These are phyloP conservation scores for Podaxis carcinomalis DNA, from an alignment of 768 basidiomycete genomes.

Conservation along the genomic window DNA sequence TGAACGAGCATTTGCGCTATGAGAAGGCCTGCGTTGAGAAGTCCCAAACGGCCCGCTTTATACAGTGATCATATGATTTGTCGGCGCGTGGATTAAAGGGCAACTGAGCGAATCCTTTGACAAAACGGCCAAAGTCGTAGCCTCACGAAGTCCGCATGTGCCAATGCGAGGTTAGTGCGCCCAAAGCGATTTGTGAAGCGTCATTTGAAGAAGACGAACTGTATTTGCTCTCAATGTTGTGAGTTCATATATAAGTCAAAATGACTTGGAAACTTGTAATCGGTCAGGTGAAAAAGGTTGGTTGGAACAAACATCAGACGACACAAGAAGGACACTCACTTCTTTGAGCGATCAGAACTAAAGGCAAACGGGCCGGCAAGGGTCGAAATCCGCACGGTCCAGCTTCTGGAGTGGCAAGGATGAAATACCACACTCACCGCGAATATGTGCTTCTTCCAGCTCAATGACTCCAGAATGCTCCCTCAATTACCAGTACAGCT, in stretches of 20 bases:
- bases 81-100: neutral
- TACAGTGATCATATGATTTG: neutral
- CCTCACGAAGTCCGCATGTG: neutral
- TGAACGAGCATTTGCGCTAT: neutral
- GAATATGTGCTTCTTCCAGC: neutral
- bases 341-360: no score
- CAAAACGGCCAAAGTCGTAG: neutral
- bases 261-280: neutral
- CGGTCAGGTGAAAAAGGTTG: neutral
- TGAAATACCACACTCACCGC: neutral
- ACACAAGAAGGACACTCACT: no score
- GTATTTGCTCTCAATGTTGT: neutral
- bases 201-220: neutral
- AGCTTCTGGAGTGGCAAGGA: neutral
- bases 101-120: neutral
- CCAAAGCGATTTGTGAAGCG: neutral
- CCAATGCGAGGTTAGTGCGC: neutral
- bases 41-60: neutral
- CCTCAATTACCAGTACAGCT: neutral
- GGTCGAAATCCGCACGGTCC: neutral
- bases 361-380: neutral
- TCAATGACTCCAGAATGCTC: neutral
- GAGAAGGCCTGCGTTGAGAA: slow-evolving; percentile 3
- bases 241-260: neutral
- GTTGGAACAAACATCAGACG: no score